Base-by-base conservation (phyloP, 192 early-diverging fungal genomes). In the Coemansia asiatica region DNA sequence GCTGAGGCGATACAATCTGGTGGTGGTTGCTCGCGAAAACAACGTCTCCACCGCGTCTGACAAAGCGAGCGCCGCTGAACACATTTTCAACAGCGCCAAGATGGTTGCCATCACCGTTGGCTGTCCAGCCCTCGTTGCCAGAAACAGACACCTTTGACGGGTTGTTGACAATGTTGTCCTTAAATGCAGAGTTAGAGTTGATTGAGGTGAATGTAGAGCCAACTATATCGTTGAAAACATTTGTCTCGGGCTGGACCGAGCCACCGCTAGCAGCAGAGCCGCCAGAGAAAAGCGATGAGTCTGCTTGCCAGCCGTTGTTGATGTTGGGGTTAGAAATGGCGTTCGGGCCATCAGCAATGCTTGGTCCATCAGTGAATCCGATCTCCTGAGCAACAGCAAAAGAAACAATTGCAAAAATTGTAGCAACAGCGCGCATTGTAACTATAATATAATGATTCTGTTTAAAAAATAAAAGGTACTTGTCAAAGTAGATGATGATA, bases 151-250 rank as follows among this genome's bases (percentile, higher is more conserved):
- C 60, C 21, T 31, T 15, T 18, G 72, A 75, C 4, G 78, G 78
- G 78, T 75, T 81, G 72, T 81, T 81, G 55, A 81, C 56, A 25
- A 81, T 48, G 66, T 75, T 81, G 66, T 75, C 78, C 60, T 81
- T 81, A 69, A 72, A 61, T 0, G 72, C 78, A n/a, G 69, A 31
- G 66, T 81, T 81, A 23, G 61, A 40, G 63, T 81, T 81, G 46
- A 81, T 64, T 28, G 55, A 64, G 15, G 72, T 71, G 50, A 81
- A 81, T 1, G 69, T 64, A 26, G 78, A 75, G 22, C 78, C 72
- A 0, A 68, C 62, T 12, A 81, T 40, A 56, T 81, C 61, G 72
- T 68, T 81, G 64, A 81, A 81, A 8, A 64, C 60, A 25, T 64
- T 66, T 7, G 61, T 63, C 0, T 28, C 29, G 1, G 56, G 50